These are phyloP conservation scores for Kodamaea suecica DNA, from an alignment of 1,139 yeast genomes.

Conservation along the genomic window DNA sequence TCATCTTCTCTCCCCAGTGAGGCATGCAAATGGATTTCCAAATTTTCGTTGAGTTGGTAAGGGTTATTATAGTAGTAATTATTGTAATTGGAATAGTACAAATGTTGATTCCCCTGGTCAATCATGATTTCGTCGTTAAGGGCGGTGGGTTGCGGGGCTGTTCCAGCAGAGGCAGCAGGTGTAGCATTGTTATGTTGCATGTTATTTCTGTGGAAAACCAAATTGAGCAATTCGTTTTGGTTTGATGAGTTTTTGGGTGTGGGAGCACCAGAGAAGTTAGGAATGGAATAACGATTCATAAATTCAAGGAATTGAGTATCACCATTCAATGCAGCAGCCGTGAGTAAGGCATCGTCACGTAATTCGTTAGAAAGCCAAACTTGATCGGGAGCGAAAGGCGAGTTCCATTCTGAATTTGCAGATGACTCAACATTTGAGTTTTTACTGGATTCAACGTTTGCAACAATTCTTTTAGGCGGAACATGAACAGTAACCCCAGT, in stretches of 20 bases:
- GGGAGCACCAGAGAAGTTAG: slow-evolving; percentile 4
- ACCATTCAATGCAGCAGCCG: slow-evolving; percentile 71
- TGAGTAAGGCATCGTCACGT: slow-evolving; percentile 65
- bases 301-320: slow-evolving; percentile 58
- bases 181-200: slow-evolving; percentile 7
- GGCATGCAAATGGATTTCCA: slow-evolving; percentile 47
- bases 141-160: slow-evolving; percentile 4
- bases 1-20: slow-evolving; percentile 25
- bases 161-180: slow-evolving; percentile 5
- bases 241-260: slow-evolving; percentile 11
- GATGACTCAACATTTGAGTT: slow-evolving; percentile 2
- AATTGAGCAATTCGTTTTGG: slow-evolving; percentile 45
- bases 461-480: slow-evolving; percentile 1
- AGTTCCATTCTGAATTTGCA: slow-evolving; percentile 2
- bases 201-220: slow-evolving; percentile 48
- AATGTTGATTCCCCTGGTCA: slow-evolving; percentile 38
- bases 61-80: slow-evolving; percentile 45
- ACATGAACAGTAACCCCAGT: slow-evolving; percentile 1
- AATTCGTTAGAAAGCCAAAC: slow-evolving; percentile 69
- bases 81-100: slow-evolving; percentile 41
- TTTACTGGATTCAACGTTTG: neutral
- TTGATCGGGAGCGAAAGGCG: slow-evolving; percentile 27
- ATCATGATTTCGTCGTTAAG: slow-evolving; percentile 15
- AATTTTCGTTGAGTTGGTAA: slow-evolving; percentile 38
- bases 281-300: slow-evolving; percentile 32